Evolutionary conservation across 2,329 filamentous ascomycete genomes (phyloP), one percentile per base, ranked within the genome.

Genomic region (Fusarium continuum): DNA sequence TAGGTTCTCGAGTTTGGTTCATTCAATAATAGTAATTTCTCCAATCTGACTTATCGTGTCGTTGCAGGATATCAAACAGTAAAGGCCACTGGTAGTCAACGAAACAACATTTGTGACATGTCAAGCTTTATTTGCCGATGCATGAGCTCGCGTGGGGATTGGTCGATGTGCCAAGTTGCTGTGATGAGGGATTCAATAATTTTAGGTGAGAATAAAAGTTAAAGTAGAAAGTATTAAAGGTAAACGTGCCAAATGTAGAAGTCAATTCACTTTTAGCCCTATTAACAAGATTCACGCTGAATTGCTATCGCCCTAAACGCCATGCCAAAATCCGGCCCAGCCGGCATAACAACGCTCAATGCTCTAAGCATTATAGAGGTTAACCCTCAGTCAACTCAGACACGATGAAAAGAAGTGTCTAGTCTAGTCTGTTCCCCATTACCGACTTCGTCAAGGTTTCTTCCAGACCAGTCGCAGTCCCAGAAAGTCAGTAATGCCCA

Each of bases 401-500:
- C 4, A 4, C 19, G 10, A 2, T 31, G 29, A 3, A 67, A 69
- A 1, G 53, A 40, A 9, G 55, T 64, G 20, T 69, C 50, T 4
- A 66, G 29, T 1, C 55, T 26, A 17, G 35, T 49, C 5, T 44
- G 16, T n/a, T 47, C 44, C 3, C 34, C 34, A 5, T 68, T 57
- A n/a, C n/a, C n/a, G 16, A 76, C 45, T 0, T 65, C 56, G 0
- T 61, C 55, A 10, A 82, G 69, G 11, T 67, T 57, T 19, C 67
- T 34, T 4, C 69, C 67, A 7, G 65, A 72, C 81, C 82, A 84
- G 6, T 45, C 63, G 20, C 72, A 75, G 45, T 81, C 74, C 70
- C 74, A 82, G 44, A 84, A 81, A 0, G 86, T 89, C 5, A 85
- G 47, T 19, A 84, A 45, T 0, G 84, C 84, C 66, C 79, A 84